Evolutionary conservation across 768 basidiomycete species (phyloP).

Genomic region (Leccinum ochraceum): DNA sequence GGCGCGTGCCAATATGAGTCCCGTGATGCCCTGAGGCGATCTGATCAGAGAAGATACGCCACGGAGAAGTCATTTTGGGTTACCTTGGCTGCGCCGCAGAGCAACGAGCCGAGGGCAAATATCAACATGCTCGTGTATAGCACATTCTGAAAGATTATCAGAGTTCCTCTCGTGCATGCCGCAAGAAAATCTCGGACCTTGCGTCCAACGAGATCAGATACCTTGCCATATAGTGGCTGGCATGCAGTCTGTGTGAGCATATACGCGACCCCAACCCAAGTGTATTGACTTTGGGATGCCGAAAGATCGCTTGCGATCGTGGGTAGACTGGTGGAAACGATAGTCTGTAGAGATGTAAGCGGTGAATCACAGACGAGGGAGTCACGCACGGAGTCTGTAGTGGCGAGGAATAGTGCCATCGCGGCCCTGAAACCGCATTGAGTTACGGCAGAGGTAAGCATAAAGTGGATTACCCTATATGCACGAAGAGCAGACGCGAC

Average conservation of each 20-base stretch:
- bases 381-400: conserved; percentile 74
- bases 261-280: conserved; percentile 85
- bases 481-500: conserved; percentile 57
- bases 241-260: conserved; percentile 85
- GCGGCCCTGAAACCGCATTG: conserved; percentile 55
- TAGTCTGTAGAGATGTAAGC: conserved; percentile 41
- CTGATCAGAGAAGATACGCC: conserved; percentile 18
- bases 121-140: conserved; percentile 72
- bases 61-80: conserved; percentile 18
- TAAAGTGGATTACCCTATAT: conserved; percentile 56
- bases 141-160: conserved; percentile 47
- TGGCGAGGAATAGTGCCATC: conserved; percentile 79
- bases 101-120: conserved; percentile 75
- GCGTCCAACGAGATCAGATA: conserved; percentile 79
- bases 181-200: conserved; percentile 50
- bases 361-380: not conserved
- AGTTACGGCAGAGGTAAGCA: conserved; percentile 11
- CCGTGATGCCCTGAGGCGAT: conserved; percentile 41
- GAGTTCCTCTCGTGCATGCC: not conserved
- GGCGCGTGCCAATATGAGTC: conserved; percentile 67
- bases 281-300: conserved; percentile 73
- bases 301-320: conserved; percentile 72
- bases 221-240: conserved; percentile 78
- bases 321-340: conserved; percentile 82
- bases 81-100: conserved; percentile 77